phyloP scores from a whole-genome alignment of 176 grass and related monocot species.

The Typha latifolia region DNA sequence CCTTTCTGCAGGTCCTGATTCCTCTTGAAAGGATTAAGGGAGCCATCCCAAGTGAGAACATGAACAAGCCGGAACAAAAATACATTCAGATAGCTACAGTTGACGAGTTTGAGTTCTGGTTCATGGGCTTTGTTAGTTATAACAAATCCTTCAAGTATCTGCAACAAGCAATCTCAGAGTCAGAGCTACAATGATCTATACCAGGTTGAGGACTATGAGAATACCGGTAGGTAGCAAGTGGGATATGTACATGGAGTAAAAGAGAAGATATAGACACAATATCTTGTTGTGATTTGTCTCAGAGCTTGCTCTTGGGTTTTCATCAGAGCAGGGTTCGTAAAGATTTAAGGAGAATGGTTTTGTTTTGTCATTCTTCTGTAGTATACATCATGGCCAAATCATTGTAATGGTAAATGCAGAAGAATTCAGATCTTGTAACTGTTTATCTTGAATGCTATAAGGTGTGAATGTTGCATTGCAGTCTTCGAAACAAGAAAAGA shows the following conservation, averaged over 20 bases:
- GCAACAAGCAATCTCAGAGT: conserved; percentile 37
- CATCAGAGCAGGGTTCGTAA: no score
- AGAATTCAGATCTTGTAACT: no score
- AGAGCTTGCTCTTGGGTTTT: no score
- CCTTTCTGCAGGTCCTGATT: conserved; percentile 22
- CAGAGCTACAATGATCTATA: conserved; percentile 13
- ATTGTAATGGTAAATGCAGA: no score
- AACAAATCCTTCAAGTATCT: conserved; percentile 62
- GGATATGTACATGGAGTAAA: background rate
- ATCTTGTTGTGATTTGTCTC: background rate
- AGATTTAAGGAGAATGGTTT: no score
- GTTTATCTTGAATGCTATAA: no score
- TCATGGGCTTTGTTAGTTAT: conserved; percentile 61
- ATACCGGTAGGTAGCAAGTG: background rate
- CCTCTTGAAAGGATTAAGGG: conserved; percentile 47
- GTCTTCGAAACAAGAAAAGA: no score
- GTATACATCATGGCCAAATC: no score
- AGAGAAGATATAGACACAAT: background rate
- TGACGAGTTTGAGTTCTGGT: conserved; percentile 45
- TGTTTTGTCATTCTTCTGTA: no score
- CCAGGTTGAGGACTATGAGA: no score
- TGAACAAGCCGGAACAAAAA: conserved; percentile 64
- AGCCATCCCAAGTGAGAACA: conserved; percentile 44
- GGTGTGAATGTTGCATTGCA: no score
- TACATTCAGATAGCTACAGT: conserved; percentile 65